phyloP scores from a whole-genome alignment of 192 early-diverging fungal species.

The Backusella morwellensis region DNA sequence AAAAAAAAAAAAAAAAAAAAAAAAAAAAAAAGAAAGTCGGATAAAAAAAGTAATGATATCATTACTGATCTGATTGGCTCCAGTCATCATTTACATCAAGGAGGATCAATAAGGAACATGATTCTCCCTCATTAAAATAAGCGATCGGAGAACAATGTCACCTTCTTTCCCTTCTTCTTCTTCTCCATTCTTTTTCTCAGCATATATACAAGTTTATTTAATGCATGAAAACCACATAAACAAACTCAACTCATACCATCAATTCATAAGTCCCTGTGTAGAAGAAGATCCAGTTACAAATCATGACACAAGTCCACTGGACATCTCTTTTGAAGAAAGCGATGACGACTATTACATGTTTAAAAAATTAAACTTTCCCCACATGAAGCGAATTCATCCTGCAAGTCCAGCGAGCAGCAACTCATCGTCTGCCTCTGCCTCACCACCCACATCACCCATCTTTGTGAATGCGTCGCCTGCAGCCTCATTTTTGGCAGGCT shows the following conservation, averaged over 20 bases:
- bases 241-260: background rate
- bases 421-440: background rate
- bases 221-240: background rate
- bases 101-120: background rate
- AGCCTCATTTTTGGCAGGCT: constrained; percentile 38
- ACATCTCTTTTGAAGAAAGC: background rate
- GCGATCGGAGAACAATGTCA: background rate
- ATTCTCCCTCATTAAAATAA: constrained; percentile 9
- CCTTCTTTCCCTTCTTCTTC: background rate
- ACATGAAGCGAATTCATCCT: background rate
- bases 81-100: background rate
- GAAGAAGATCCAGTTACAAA: background rate
- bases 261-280: background rate
- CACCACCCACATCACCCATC: background rate
- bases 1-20: background rate
- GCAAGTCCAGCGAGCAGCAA: background rate
- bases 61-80: background rate
- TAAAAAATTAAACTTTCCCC: constrained; percentile 6
- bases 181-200: background rate
- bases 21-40: background rate
- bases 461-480: constrained; percentile 18
- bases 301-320: constrained; percentile 3
- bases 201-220: background rate
- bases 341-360: constrained; percentile 5
- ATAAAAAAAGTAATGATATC: background rate